phyloP scores from a whole-genome alignment of 208 protist genomes.

The Angomonas desouzai region DNA sequence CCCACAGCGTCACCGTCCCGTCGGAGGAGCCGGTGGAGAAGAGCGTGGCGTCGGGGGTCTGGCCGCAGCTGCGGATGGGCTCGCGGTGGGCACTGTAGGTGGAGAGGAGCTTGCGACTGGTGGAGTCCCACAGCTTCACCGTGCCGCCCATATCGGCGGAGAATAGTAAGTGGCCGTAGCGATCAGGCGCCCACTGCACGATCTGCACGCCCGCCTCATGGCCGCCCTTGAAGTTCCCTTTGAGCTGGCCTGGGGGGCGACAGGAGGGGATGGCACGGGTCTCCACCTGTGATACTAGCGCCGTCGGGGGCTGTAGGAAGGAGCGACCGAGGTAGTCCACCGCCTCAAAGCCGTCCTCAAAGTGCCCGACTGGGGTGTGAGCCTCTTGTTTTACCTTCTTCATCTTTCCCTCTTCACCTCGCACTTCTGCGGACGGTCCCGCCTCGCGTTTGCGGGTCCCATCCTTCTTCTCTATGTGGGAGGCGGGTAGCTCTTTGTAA shows the following conservation, averaged over 20 bases:
- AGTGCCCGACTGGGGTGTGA: slow-evolving; percentile 13
- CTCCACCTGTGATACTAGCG: slow-evolving; percentile 32
- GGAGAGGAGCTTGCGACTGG: slow-evolving; percentile 66
- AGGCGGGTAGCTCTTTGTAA: slow-evolving; percentile 34
- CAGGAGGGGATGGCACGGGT: slow-evolving; percentile 22
- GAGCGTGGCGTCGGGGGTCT: slow-evolving; percentile 71
- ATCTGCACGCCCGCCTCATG: slow-evolving; percentile 86
- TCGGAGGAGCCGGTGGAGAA: slow-evolving; percentile 94
- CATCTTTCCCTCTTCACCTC: neutral
- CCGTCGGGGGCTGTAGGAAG: slow-evolving; percentile 64
- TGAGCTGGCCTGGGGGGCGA: slow-evolving; percentile 39
- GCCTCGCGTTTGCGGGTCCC: neutral
- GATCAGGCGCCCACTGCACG: slow-evolving; percentile 90
- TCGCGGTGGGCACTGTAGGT: slow-evolving; percentile 90
- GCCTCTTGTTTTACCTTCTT: slow-evolving; percentile 7
- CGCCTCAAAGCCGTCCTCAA: slow-evolving; percentile 40
- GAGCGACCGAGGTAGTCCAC: slow-evolving; percentile 73
- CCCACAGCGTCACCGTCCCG: slow-evolving; percentile 89
- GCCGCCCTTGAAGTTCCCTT: slow-evolving; percentile 41
- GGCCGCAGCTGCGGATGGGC: slow-evolving; percentile 90
- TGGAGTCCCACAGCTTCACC: slow-evolving; percentile 88
- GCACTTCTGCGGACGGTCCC: neutral
- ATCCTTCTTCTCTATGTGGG: no score
- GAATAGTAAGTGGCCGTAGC: slow-evolving; percentile 93
- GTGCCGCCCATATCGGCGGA: slow-evolving; percentile 84